Evolutionary conservation across 2,329 filamentous ascomycete genomes (phyloP).

Genomic region (Trichoderma pleuroti): DNA sequence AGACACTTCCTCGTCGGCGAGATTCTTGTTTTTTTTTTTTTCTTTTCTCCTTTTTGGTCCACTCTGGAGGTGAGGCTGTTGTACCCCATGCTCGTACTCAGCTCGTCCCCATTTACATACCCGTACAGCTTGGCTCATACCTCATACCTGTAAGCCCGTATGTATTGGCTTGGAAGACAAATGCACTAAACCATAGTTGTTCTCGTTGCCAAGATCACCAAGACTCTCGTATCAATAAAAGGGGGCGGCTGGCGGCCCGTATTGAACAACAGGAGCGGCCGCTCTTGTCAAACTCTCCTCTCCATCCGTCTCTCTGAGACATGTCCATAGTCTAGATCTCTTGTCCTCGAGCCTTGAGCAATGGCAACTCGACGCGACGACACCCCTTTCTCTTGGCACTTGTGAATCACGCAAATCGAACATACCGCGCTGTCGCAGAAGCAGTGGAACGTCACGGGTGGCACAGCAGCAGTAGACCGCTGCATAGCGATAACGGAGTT

Average conservation of each 20-base stretch:
- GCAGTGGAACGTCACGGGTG: not conserved
- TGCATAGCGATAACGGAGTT: slow-evolving; percentile 10
- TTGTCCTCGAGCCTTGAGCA: not conserved
- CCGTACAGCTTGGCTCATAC: not conserved
- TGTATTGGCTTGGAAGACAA: not conserved
- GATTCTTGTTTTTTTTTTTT: not conserved
- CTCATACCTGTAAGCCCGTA: not conserved
- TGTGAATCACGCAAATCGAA: not conserved
- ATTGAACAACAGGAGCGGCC: not conserved
- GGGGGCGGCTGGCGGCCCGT: not conserved
- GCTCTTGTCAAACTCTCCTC: not conserved
- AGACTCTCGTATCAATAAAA: not conserved
- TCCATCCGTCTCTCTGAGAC: not conserved
- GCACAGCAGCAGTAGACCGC: not conserved
- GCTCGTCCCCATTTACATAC: not conserved
- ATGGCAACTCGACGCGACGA: not conserved
- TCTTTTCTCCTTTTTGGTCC: not conserved
- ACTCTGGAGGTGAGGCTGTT: slow-evolving; percentile 5
- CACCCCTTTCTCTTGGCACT: slow-evolving; percentile 7
- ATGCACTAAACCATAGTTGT: not conserved
- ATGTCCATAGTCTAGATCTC: not conserved
- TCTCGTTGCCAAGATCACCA: not conserved
- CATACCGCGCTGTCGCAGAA: not conserved
- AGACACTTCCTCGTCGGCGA: not conserved
- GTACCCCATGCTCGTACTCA: not conserved